These are phyloP conservation scores for Coccomyxa sp. DNA, from an alignment of 139 green algal genomes.

Conservation along the genomic window DNA sequence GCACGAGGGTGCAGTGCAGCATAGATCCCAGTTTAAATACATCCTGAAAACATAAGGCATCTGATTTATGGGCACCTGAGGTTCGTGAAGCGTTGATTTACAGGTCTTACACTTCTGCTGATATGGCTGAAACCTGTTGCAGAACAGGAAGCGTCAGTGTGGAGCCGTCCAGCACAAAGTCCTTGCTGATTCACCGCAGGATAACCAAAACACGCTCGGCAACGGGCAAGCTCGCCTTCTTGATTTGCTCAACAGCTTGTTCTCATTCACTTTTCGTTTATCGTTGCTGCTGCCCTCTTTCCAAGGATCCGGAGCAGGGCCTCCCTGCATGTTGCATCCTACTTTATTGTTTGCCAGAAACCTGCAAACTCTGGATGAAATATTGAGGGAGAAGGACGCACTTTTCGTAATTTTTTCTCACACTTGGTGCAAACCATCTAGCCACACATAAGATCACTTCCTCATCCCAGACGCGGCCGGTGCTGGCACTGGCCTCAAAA, in stretches of 20 bases:
- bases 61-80: neutral
- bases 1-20: no score
- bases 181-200: no score
- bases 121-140: neutral
- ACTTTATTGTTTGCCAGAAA: neutral
- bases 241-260: slow-evolving; percentile 43
- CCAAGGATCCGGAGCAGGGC: slow-evolving; percentile 55
- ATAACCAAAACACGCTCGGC: no score
- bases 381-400: neutral
- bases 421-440: neutral
- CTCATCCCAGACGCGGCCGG: neutral
- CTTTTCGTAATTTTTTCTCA: neutral
- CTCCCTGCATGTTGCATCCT: neutral
- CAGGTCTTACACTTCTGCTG: slow-evolving; percentile 58
- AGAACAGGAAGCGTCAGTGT: neutral
- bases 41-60: no score
- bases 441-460: neutral
- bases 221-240: no score
- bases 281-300: slow-evolving; percentile 55
- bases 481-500: neutral
- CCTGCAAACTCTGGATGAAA: neutral
- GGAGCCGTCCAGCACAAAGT: no score
- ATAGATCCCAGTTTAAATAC: no score
- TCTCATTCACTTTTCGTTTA: slow-evolving; percentile 70
- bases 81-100: slow-evolving; percentile 51